Conservation (phyloP, 441 rosid genomes). For the Aquilaria agallochum region DNA sequence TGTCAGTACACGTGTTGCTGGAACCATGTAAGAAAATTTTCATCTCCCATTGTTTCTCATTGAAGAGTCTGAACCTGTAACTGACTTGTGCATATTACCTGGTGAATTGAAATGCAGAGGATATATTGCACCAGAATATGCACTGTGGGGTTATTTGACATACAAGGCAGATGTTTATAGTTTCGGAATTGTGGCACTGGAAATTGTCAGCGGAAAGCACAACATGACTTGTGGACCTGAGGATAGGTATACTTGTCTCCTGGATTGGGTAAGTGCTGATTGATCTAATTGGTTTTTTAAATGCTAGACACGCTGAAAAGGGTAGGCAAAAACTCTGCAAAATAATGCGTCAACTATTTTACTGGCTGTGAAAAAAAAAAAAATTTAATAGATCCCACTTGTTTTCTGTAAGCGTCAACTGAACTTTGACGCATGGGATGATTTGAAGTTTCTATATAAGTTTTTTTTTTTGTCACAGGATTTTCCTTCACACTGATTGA, state of each 20-base stretch:
- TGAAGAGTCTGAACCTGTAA: not conserved
- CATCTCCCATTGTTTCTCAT: not conserved
- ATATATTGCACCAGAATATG: slow-evolving; percentile 42
- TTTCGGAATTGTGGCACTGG: slow-evolving; percentile 41
- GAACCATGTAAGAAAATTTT: slow-evolving; percentile 28
- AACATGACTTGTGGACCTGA: slow-evolving; percentile 18
- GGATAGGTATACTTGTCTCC: slow-evolving; percentile 23
- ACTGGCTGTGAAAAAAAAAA: too few species aligned
- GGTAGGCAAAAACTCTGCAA: not conserved
- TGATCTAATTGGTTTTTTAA: not conserved
- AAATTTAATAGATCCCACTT: too few species aligned
- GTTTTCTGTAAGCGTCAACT: too few species aligned
- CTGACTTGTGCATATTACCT: not conserved
- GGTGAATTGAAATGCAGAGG: slow-evolving; percentile 20
- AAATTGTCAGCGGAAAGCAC: slow-evolving; percentile 30
- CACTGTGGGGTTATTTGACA: slow-evolving; percentile 31
- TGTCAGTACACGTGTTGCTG: slow-evolving; percentile 43
- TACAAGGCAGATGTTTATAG: slow-evolving; percentile 49
- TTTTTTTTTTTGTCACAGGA: too few species aligned
- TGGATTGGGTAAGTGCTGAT: slow-evolving; percentile 35
- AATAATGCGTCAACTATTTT: not conserved
- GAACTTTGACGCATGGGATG: too few species aligned
- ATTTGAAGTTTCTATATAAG: too few species aligned
- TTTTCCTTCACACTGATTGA: too few species aligned
- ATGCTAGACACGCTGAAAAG: not conserved